Conservation (phyloP, 163 green algal species). For the Chlamydomonas reinhardtii region DNA sequence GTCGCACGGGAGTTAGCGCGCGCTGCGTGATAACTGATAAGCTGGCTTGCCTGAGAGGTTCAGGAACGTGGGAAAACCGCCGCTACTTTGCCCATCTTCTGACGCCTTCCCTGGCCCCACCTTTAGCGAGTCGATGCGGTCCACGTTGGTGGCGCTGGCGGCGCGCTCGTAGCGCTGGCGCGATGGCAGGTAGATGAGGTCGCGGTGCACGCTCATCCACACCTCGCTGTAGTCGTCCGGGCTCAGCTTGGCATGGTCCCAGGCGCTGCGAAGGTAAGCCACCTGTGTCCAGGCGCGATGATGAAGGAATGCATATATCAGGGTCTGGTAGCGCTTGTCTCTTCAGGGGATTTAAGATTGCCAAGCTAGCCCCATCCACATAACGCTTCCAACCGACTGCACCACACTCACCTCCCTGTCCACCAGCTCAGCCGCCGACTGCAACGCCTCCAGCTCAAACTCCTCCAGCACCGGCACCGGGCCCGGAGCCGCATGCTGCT, state of each 20-base stretch:
- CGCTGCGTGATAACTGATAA: too few species aligned
- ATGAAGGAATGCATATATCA: too few species aligned
- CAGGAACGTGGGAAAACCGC: too few species aligned
- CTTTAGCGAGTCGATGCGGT: constrained; percentile 61
- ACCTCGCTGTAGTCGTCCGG: constrained; percentile 79
- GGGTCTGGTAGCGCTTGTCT: too few species aligned
- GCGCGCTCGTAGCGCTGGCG: constrained; percentile 70
- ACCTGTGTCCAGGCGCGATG: not conserved
- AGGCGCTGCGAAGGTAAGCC: constrained; percentile 34
- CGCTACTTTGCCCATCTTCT: too few species aligned
- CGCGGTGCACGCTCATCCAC: constrained; percentile 63
- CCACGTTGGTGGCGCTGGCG: constrained; percentile 66
- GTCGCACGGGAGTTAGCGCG: too few species aligned
- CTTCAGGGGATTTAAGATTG: too few species aligned
- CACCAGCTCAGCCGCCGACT: constrained; percentile 67
- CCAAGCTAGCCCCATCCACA: too few species aligned
- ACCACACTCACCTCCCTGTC: constrained; percentile 63
- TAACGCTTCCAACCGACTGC: too few species aligned
- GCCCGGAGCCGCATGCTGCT: not conserved
- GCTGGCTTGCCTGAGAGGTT: too few species aligned
- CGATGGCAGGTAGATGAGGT: constrained; percentile 83
- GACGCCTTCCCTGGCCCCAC: not conserved
- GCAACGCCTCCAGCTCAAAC: constrained; percentile 54
- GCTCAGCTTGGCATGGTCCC: constrained; percentile 41
- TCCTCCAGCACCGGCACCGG: constrained; percentile 43